Conservation (phyloP, 2,329 filamentous ascomycete species). For the Paradendryphiella salina region DNA sequence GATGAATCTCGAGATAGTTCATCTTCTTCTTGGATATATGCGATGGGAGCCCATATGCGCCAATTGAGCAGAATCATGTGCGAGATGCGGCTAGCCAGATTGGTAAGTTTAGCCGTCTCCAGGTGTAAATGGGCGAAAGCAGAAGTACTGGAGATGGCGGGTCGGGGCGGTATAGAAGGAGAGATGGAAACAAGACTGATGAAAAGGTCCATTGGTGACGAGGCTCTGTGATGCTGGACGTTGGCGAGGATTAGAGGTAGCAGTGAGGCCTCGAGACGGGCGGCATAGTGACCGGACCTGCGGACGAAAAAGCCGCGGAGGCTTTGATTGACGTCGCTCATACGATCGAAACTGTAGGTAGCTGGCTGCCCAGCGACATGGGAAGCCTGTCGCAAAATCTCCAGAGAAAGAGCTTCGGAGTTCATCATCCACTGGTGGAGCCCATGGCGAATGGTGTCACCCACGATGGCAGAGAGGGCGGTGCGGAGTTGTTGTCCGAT, state of each 20-base stretch:
- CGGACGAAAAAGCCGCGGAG: conserved; percentile 42
- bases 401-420: conserved; percentile 51
- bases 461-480: conserved; percentile 48
- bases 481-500: conserved; percentile 32
- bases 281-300: conserved; percentile 38
- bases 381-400: conserved; percentile 51
- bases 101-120: conserved; percentile 53
- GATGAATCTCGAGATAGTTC: conserved; percentile 8
- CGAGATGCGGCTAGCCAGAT: conserved; percentile 75
- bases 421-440: conserved; percentile 47
- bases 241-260: conserved; percentile 33
- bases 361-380: conserved; percentile 34
- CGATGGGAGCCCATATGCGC: conserved; percentile 80
- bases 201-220: conserved; percentile 51
- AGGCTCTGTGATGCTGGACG: conserved; percentile 38
- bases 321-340: conserved; percentile 44
- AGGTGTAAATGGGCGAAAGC: conserved; percentile 16
- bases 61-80: conserved; percentile 87
- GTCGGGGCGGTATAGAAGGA: conserved; percentile 22
- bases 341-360: conserved; percentile 40
- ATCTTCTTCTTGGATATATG: conserved; percentile 57
- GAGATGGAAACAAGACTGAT: conserved; percentile 44
- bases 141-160: conserved; percentile 32
- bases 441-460: conserved; percentile 32
- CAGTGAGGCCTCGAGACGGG: conserved; percentile 33